Conservation (phyloP, 2,329 filamentous ascomycete genomes). For the Proliferodiscus dingleyae region DNA sequence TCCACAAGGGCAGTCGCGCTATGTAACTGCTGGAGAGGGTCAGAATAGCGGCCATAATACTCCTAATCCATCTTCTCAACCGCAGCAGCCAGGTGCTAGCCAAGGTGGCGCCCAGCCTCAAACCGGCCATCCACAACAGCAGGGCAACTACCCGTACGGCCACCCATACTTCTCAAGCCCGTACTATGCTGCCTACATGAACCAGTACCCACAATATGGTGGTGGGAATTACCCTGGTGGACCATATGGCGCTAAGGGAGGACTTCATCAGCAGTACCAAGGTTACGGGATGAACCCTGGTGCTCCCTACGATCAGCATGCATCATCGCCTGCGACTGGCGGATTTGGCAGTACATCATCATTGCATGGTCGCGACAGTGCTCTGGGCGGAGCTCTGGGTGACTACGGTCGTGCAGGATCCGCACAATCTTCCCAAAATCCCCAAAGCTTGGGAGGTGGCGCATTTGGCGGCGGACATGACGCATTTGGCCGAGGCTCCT, state of each 20-base stretch:
- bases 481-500: slow-evolving; percentile 30
- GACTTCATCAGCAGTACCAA: slow-evolving; percentile 33
- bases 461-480: slow-evolving; percentile 31
- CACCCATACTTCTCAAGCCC: slow-evolving; percentile 59
- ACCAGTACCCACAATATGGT: slow-evolving; percentile 43
- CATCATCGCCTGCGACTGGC: slow-evolving; percentile 31
- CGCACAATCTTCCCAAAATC: slow-evolving; percentile 29
- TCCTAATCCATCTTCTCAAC: slow-evolving; percentile 68
- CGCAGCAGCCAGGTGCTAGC: slow-evolving; percentile 43
- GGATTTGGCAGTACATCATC: slow-evolving; percentile 30
- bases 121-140: slow-evolving; percentile 43
- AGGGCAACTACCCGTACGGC: slow-evolving; percentile 45
- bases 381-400: slow-evolving; percentile 29
- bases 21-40: slow-evolving; percentile 57
- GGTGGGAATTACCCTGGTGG: slow-evolving; percentile 33
- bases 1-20: slow-evolving; percentile 53
- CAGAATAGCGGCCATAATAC: slow-evolving; percentile 89
- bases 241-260: slow-evolving; percentile 32
- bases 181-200: slow-evolving; percentile 58
- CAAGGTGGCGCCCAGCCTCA: slow-evolving; percentile 37
- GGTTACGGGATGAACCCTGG: slow-evolving; percentile 32
- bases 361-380: slow-evolving; percentile 33
- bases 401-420: slow-evolving; percentile 33
- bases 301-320: slow-evolving; percentile 31
- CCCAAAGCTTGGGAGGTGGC: slow-evolving; percentile 30